Base-by-base conservation (phyloP, 2,329 filamentous ascomycete genomes). In the Xenoacremonium recifei region DNA sequence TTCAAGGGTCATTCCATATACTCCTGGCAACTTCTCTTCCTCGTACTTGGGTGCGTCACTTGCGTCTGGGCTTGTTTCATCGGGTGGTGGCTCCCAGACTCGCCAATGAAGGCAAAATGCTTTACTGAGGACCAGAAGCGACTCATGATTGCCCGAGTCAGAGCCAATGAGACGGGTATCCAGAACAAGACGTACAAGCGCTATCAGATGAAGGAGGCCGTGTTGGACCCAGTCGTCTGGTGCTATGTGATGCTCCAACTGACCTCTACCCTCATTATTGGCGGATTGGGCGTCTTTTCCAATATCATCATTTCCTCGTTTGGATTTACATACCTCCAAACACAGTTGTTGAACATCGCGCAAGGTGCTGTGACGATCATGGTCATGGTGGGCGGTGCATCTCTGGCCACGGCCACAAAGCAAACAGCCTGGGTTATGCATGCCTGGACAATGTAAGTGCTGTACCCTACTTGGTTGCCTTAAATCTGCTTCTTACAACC, bases 61-160 rank as follows among this genome's bases (percentile, higher is more conserved):
- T 57, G 55, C 7, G 44, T 59, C 58, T 65, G 62, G 13, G 37
- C 61, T 17, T 58, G 68, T 12, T 61, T 65, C 18, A 60, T 70
- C 37, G 59, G 61, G 9, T 61, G 61, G 48, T 66, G 61, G 49
- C 63, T 80, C 16, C 74, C 75, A 0, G 73, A 80, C 49, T 71
- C 67, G 31, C 76, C 78, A 0, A 67, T 71, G 37, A 75, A 71
- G 39, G 74, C 76, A 3, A 68, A 66, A 19, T 79, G 78, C 45
- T 61, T 75, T 21, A 65, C 55, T n/a, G 60, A 67, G 10, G 63
- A 66, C 16, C 61, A 72, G 25, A 69, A 68, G 31, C 53, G 45
- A 3, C 38, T 51, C 17, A 45, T 49, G 38, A 42, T 51, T 6
- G 46, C 49, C 10, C 61, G 67, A 5, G 53, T 71, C 3, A 56